Percentiles rank a stretch among this genome's conserved stretches.
Evolutionary conservation across 2,329 filamentous ascomycete genomes (phyloP).

Genomic region (Ceratocystis diversiconidia): DNA sequence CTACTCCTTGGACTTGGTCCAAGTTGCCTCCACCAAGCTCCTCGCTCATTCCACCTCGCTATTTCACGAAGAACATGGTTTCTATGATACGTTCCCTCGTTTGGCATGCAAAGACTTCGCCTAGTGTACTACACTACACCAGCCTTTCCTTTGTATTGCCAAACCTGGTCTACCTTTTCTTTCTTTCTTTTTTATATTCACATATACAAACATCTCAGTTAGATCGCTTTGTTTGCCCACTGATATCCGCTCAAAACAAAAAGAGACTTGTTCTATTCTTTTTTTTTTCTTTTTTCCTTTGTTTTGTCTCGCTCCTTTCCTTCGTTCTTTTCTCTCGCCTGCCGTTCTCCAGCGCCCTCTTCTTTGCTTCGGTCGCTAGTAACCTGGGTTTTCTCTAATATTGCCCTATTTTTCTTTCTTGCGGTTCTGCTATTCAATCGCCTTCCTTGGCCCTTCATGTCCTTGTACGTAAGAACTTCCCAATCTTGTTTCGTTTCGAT

Average conservation of each 20-base stretch:
- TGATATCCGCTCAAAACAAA: not conserved
- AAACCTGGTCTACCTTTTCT: not conserved
- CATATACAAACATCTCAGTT: slow-evolving; percentile 3
- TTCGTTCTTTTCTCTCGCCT: slow-evolving; percentile 19
- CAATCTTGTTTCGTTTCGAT: not conserved
- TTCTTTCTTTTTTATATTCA: slow-evolving; percentile 6
- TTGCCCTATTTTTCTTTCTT: slow-evolving; percentile 6
- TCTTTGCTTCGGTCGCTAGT: not conserved
- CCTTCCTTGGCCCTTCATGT: slow-evolving; percentile 8
- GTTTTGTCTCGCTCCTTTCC: slow-evolving; percentile 16
- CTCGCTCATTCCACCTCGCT: not conserved
- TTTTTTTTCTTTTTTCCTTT: not conserved
- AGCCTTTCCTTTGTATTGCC: not conserved
- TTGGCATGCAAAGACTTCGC: not conserved
- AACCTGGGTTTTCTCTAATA: too few species aligned
- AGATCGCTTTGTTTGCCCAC: not conserved
- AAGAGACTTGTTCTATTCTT: not conserved
- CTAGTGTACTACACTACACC: not conserved
- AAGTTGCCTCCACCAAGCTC: not conserved
- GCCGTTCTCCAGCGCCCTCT: slow-evolving; percentile 18
- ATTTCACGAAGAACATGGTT: slow-evolving; percentile 8
- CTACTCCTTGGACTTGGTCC: not conserved
- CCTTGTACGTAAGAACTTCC: not conserved
- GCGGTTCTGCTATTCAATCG: slow-evolving; percentile 1
- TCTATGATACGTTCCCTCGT: slow-evolving; percentile 1